phyloP scores from a whole-genome alignment of 805 yeast species.

The Cyberlindnera xylosilytica region DNA sequence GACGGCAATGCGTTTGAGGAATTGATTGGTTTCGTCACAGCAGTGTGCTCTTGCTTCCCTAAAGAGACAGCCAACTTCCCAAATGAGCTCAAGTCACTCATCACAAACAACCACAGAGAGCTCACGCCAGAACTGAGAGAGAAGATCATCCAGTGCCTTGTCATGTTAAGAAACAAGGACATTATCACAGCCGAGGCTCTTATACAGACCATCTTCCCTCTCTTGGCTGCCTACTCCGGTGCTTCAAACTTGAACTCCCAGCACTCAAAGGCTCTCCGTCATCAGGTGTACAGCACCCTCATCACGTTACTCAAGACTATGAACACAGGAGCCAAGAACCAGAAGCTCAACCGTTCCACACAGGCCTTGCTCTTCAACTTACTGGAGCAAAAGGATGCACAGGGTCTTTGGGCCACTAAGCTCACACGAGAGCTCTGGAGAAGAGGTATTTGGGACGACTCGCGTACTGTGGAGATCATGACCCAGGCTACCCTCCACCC shows the following conservation, averaged over 20 bases:
- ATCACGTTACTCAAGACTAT: constrained; percentile 76
- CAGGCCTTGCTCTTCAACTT: constrained; percentile 90
- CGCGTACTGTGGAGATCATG: constrained; percentile 96
- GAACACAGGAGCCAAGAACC: constrained; percentile 86
- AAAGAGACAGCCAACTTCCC: constrained; percentile 86
- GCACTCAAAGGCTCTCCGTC: constrained; percentile 79
- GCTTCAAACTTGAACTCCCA: constrained; percentile 42
- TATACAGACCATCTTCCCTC: constrained; percentile 85
- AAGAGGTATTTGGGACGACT: constrained; percentile 97
- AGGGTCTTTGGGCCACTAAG: constrained; percentile 95
- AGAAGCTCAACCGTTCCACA: constrained; percentile 81
- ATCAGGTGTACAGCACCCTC: constrained; percentile 76
- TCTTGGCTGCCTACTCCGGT: constrained; percentile 65
- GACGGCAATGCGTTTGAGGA: constrained; percentile 61
- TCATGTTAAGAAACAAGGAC: constrained; percentile 85
- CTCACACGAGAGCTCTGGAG: constrained; percentile 95
- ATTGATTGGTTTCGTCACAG: constrained; percentile 84
- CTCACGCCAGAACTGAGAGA: constrained; percentile 85
- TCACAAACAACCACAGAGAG: constrained; percentile 74
- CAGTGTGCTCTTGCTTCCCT: constrained; percentile 88
- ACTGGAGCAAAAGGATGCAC: constrained; percentile 73
- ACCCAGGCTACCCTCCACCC: constrained; percentile 90
- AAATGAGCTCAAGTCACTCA: constrained; percentile 64
- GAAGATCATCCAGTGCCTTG: constrained; percentile 83
- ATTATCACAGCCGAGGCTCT: constrained; percentile 75